A percentile compares a stretch with the other conserved stretches of the same genome.
Conservation (phyloP, 805 yeast species). For the Ogataea glucozyma region DNA sequence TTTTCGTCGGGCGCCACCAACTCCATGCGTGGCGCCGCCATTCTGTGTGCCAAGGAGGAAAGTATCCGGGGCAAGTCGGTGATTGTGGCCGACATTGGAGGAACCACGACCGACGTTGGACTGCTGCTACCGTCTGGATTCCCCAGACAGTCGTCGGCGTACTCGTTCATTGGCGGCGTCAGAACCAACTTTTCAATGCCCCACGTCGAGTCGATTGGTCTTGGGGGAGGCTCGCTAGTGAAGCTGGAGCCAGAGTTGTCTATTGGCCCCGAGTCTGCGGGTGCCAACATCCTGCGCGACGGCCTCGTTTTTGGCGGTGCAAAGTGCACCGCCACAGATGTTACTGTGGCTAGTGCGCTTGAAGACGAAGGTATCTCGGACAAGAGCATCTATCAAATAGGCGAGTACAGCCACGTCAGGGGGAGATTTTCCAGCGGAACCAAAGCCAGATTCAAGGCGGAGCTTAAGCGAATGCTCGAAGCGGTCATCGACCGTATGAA, state of each 20-base stretch:
- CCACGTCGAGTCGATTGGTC: slow-evolving; percentile 47
- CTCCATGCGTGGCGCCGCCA: slow-evolving; percentile 48
- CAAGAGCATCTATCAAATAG: slow-evolving; percentile 28
- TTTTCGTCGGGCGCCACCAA: slow-evolving; percentile 51
- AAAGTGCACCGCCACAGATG: slow-evolving; percentile 42
- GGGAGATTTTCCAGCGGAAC: slow-evolving; percentile 4
- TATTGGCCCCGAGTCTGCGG: slow-evolving; percentile 51
- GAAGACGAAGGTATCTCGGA: slow-evolving; percentile 29
- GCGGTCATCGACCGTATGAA: slow-evolving; percentile 42
- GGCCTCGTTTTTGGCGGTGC: slow-evolving; percentile 45
- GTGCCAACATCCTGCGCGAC: slow-evolving; percentile 38
- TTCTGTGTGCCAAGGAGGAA: slow-evolving; percentile 37
- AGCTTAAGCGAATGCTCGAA: slow-evolving; percentile 34
- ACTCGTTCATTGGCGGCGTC: slow-evolving; percentile 46
- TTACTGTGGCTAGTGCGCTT: slow-evolving; percentile 35
- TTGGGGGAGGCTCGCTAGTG: slow-evolving; percentile 51
- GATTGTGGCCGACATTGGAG: slow-evolving; percentile 48
- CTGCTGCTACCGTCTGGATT: slow-evolving; percentile 44
- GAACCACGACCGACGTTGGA: slow-evolving; percentile 52
- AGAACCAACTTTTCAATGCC: slow-evolving; percentile 51
- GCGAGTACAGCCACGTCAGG: slow-evolving; percentile 22
- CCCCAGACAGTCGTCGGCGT: slow-evolving; percentile 46
- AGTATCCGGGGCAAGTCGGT: slow-evolving; percentile 33
- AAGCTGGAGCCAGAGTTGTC: slow-evolving; percentile 28
- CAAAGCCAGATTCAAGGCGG: slow-evolving; percentile 5